These are phyloP conservation scores for Lentithecium fluviatile DNA, from an alignment of 495 filamentous ascomycete genomes.

Conservation along the genomic window DNA sequence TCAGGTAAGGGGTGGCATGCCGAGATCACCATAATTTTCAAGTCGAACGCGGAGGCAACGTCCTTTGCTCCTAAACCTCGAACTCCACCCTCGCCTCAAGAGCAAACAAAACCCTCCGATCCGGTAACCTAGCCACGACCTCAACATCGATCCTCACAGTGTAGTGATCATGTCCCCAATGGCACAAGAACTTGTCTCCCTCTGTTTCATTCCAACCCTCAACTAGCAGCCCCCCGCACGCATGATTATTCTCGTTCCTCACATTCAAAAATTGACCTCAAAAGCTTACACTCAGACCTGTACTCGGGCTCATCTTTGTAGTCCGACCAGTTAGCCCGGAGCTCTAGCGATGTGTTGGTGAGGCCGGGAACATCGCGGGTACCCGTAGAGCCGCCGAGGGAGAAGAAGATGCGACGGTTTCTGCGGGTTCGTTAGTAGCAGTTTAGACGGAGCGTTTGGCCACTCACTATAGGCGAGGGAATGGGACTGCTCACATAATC, in stretches of 20 bases:
- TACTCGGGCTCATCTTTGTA: no score
- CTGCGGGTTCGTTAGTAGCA: conserved; percentile 2
- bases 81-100: conserved; percentile 5
- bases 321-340: no score
- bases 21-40: no score
- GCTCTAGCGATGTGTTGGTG: not conserved
- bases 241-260: not conserved
- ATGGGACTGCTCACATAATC: not conserved
- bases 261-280: not conserved
- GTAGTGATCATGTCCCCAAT: not conserved
- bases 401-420: conserved; percentile 3
- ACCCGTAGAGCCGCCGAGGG: not conserved
- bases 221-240: conserved; percentile 1
- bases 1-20: no score
- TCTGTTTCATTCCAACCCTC: not conserved
- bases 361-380: conserved; percentile 1
- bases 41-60: no score
- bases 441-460: no score
- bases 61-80: conserved; percentile 1
- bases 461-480: no score
- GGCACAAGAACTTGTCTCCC: not conserved
- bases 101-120: conserved; percentile 9
- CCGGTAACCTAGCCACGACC: conserved; percentile 8
- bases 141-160: conserved; percentile 3
- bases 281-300: conserved; percentile 1